Conservation (phyloP, 306 rosid species). For the Cicer cuneatum region DNA sequence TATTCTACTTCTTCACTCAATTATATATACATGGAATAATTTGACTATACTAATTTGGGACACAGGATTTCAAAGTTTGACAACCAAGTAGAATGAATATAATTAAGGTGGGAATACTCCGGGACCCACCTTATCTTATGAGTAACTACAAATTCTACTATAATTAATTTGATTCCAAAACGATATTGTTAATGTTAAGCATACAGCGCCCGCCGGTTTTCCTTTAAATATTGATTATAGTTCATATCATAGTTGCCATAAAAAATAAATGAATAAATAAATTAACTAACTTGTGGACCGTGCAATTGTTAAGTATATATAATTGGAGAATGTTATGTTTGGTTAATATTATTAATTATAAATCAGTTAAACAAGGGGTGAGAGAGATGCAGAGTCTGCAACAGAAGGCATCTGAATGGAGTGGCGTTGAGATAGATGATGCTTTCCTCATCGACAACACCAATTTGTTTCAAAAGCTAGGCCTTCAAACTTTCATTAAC, state of each 20-base stretch:
- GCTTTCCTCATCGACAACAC: conserved; percentile 78
- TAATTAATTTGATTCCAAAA: background rate
- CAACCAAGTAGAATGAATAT: background rate
- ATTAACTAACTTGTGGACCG: too few relatives aligned
- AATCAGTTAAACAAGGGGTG: too few relatives aligned
- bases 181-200: too few relatives aligned
- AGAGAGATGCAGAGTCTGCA: conserved; percentile 69
- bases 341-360: too few relatives aligned
- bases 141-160: background rate
- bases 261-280: background rate
- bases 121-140: too few relatives aligned
- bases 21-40: too few relatives aligned
- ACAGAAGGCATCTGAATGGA: conserved; percentile 82
- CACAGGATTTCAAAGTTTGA: background rate
- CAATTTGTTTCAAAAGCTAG: conserved; percentile 68
- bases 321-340: too few relatives aligned
- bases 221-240: background rate
- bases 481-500: conserved; percentile 71
- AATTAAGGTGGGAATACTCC: too few relatives aligned
- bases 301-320: too few relatives aligned
- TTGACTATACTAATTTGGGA: too few relatives aligned
- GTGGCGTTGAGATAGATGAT: conserved; percentile 61
- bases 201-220: background rate
- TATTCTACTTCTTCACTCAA: background rate
- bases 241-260: background rate